Evolutionary conservation across 345 rosid species (phyloP).

Genomic region (Citrus inodora): DNA sequence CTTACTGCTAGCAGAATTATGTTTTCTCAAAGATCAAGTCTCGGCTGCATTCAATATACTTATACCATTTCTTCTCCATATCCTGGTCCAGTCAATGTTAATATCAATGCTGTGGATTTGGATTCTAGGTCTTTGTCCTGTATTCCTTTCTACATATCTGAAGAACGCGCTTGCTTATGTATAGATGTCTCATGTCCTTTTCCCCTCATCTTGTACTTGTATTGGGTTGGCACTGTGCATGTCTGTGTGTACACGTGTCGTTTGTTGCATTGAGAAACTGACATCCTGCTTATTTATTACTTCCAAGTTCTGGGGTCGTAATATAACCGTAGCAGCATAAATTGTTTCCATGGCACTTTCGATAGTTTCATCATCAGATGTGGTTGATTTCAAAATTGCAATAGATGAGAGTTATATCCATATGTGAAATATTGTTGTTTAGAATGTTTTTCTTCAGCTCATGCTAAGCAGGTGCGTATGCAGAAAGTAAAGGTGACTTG

Average conservation of each 20-base stretch:
- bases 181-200: neutral
- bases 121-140: neutral
- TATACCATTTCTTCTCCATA: neutral
- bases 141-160: neutral
- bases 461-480: neutral
- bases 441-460: neutral
- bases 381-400: neutral
- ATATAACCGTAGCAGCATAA: neutral
- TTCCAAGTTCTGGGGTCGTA: neutral
- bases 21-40: neutral
- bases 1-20: neutral
- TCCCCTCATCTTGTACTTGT: neutral
- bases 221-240: constrained; percentile 3
- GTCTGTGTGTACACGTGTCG: neutral
- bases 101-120: neutral
- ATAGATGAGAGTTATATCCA: neutral
- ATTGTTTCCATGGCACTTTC: neutral
- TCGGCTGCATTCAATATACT: neutral
- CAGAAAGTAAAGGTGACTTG: neutral
- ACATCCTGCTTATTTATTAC: neutral
- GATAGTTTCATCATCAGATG: neutral
- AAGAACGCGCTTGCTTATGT: neutral
- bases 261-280: neutral
- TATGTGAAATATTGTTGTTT: neutral
- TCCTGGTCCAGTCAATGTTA: neutral